These are phyloP conservation scores for Cercospora berteroae DNA, from an alignment of 2,329 filamentous ascomycete species.

Conservation along the genomic window DNA sequence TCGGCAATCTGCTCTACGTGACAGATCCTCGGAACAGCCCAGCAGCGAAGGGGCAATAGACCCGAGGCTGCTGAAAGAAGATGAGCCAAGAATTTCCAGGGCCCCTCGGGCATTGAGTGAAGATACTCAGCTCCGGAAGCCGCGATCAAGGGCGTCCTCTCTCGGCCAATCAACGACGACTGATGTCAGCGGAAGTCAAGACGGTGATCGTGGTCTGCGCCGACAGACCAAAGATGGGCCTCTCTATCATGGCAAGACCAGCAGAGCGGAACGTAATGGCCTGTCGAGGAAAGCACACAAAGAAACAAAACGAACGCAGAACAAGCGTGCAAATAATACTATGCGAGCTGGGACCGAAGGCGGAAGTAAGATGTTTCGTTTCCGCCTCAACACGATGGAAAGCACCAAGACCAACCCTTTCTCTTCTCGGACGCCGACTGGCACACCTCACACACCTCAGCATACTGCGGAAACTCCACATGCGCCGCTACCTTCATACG, in stretches of 20 bases:
- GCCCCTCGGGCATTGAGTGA: background rate
- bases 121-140: constrained; percentile 5
- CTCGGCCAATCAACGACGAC: constrained; percentile 21
- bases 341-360: constrained; percentile 8
- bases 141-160: constrained; percentile 26
- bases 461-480: constrained; percentile 11
- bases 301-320: constrained; percentile 3
- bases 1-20: background rate
- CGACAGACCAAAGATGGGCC: constrained; percentile 1
- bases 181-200: constrained; percentile 23
- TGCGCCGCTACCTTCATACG: constrained; percentile 16
- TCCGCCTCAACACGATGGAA: constrained; percentile 18
- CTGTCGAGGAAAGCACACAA: constrained; percentile 21
- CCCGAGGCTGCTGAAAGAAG: constrained; percentile 1
- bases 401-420: constrained; percentile 10
- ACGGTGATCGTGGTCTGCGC: constrained; percentile 14
- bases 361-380: constrained; percentile 18
- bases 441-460: constrained; percentile 9
- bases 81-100: background rate
- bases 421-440: constrained; percentile 10
- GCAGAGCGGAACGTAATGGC: constrained; percentile 20
- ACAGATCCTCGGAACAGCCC: constrained; percentile 11
- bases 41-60: constrained; percentile 24
- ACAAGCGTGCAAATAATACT: constrained; percentile 7
- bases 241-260: constrained; percentile 16